Percentiles rank a stretch among this genome's conserved stretches.
phyloP scores from a whole-genome alignment of 73 alveolate species.

The Diophrys appendiculata region DNA sequence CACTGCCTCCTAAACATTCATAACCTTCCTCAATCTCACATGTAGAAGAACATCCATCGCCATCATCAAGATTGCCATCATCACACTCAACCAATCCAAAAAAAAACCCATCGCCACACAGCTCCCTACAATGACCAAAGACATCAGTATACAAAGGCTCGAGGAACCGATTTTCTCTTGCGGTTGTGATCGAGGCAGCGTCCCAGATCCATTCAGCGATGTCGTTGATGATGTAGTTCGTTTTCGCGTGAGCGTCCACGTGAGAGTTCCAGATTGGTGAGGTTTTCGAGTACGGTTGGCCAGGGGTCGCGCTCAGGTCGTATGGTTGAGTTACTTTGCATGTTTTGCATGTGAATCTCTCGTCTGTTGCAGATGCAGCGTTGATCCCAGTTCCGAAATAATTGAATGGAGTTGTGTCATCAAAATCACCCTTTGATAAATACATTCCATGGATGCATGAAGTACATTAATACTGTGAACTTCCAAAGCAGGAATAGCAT shows the following conservation, averaged over 20 bases:
- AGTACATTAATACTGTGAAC: conserved; percentile 1
- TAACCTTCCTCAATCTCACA: conserved; percentile 58
- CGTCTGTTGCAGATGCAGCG: too few species aligned
- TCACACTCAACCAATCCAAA: conserved; percentile 50
- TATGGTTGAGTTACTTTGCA: background rate
- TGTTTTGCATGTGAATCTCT: background rate
- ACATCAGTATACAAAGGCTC: conserved; percentile 8
- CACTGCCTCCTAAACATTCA: conserved; percentile 34
- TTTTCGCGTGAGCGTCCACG: too few species aligned
- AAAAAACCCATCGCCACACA: conserved; percentile 35
- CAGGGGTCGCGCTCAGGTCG: background rate
- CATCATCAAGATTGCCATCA: conserved; percentile 59
- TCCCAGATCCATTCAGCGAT: too few species aligned
- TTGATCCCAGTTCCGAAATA: too few species aligned
- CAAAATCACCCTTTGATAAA: background rate
- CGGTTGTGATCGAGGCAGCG: too few species aligned
- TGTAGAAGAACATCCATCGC: conserved; percentile 57
- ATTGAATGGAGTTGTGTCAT: too few species aligned
- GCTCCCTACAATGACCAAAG: conserved; percentile 25
- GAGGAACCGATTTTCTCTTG: background rate
- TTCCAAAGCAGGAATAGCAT: conserved; percentile 31
- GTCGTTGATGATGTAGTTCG: too few species aligned
- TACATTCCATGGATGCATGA: conserved; percentile 30
- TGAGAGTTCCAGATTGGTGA: too few species aligned
- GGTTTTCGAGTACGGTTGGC: conserved; percentile 9